Percentiles rank a stretch among this genome's conserved stretches.
These are phyloP conservation scores for Astraeus odoratus DNA, from an alignment of 768 basidiomycete genomes.

Conservation along the genomic window DNA sequence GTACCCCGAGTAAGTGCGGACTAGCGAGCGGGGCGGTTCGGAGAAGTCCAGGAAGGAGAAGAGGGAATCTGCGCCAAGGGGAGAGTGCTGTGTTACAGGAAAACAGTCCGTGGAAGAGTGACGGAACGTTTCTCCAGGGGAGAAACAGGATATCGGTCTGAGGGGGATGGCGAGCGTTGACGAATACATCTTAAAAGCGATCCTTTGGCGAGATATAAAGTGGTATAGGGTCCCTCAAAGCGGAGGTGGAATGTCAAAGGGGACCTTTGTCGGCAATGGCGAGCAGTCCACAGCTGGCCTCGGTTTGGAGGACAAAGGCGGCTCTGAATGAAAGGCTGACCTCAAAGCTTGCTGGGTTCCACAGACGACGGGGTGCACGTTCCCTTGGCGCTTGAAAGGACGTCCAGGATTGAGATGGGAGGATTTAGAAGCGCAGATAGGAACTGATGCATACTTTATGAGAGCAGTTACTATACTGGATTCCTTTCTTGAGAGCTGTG, in stretches of 20 bases:
- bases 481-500: too few relatives aligned
- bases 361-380: too few relatives aligned
- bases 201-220: conserved; percentile 9
- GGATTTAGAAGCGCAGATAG: background rate
- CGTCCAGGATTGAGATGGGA: background rate
- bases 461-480: background rate
- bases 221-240: conserved; percentile 14
- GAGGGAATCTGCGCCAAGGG: conserved; percentile 8
- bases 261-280: conserved; percentile 19
- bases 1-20: conserved; percentile 26
- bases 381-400: too few relatives aligned
- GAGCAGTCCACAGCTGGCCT: conserved; percentile 2
- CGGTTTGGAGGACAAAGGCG: conserved; percentile 4
- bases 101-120: conserved; percentile 6
- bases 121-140: conserved; percentile 10
- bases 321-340: conserved; percentile 14
- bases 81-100: conserved; percentile 16
- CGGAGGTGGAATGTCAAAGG: conserved; percentile 13
- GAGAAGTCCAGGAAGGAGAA: background rate
- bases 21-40: conserved; percentile 15
- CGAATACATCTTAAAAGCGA: conserved; percentile 13
- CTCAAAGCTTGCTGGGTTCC: too few relatives aligned
- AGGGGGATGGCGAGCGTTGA: conserved; percentile 7
- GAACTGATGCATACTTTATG: background rate
- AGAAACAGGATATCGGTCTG: conserved; percentile 7